Evolutionary conservation across 805 yeast genomes (phyloP), one percentile per base, ranked within the genome.

Genomic region (Candida koratica): DNA sequence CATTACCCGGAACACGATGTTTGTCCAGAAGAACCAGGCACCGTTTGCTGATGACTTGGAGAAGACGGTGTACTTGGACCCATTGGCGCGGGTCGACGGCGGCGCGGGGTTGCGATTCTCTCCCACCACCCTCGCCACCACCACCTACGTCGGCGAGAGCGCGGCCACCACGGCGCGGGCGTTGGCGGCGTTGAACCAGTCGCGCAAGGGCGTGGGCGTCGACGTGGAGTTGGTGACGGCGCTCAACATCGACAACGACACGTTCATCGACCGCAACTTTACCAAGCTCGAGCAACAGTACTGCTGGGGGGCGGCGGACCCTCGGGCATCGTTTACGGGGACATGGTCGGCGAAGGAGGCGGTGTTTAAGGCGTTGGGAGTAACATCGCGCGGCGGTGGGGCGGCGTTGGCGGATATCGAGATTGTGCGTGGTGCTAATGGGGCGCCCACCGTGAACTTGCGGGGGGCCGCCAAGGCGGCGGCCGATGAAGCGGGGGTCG

Each of bases 321-420:
- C 93, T 34, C 84, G 79, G 54, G 86, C 97, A 10, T 86, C 97
- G 3, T 93, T 75, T 64, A 88, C 98, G 17, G 99, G 99, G 32
- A 84, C 95, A 28, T 93, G 99, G 99, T 86, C 96, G 19, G 98
- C 98, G 29, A 93, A 93, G 68, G 99, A 93, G 69, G 98, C 99
- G 28, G 97, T 89, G 23, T 93, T 93, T 81, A 93, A 93, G 71
- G 85, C 96, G 13, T 71, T 93, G 55, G 89, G 93, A 43, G 95
- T 86, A 44, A 75, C 76, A 55, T 79, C 95, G 31, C 77, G 80
- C 57, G 99, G 99, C 42, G 96, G 90, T 11, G 98, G 97, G 43
- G 97, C 98, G 25, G 72, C 95, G 22, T 74, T 93, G 67, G 77
- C 75, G 58, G 96, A 87, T 42, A 94, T 93, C 63, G 97, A 90